Evolutionary conservation across 495 filamentous ascomycete species (phyloP).

Genomic region (Talaromyces ruber): DNA sequence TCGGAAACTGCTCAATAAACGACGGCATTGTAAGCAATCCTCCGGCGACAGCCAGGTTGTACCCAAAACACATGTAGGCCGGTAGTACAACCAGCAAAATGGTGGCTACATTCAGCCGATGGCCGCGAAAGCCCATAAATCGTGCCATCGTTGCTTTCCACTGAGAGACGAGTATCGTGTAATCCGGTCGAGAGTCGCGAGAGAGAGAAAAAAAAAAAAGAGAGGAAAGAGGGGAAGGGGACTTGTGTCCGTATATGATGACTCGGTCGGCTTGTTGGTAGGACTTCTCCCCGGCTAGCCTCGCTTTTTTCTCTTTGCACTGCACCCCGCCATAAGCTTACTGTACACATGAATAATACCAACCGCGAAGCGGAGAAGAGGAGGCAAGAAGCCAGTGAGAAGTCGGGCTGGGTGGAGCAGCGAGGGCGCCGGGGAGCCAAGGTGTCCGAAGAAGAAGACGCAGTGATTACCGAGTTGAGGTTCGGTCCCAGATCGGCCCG

Average conservation of each 20-base stretch:
- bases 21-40: slow-evolving; percentile 28
- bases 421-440: neutral
- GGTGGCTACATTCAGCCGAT: slow-evolving; percentile 23
- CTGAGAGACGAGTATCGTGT: neutral
- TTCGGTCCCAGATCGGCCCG: neutral
- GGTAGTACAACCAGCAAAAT: slow-evolving; percentile 32
- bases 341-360: neutral
- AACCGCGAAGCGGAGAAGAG: neutral
- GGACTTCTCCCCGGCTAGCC: neutral
- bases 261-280: neutral
- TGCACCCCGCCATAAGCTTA: neutral
- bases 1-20: slow-evolving; percentile 39
- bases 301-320: neutral
- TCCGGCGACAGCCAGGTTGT: slow-evolving; percentile 40
- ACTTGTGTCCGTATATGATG: neutral
- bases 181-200: neutral
- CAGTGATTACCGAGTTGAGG: neutral
- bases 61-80: slow-evolving; percentile 43
- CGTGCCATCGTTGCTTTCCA: neutral
- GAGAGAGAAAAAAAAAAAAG: neutral
- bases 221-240: neutral
- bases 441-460: neutral
- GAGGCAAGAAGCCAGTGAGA: neutral
- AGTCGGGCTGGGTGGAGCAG: neutral
- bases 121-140: slow-evolving; percentile 23